phyloP scores from a whole-genome alignment of 2,329 filamentous ascomycete species.

The Colletotrichum abscissum region DNA sequence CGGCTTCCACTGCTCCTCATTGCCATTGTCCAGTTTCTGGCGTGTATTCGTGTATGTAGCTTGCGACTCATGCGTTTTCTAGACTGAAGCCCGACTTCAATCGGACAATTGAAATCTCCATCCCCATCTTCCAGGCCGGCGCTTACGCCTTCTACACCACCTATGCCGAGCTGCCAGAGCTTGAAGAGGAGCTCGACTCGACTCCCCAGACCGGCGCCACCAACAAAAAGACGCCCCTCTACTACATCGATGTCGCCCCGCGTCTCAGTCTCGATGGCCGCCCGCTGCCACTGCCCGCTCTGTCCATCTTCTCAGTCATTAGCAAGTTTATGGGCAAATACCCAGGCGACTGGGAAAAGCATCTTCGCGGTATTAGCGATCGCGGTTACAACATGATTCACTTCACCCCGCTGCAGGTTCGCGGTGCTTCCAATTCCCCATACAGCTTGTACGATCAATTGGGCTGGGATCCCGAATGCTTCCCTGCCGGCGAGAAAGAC shows the following conservation, averaged over 20 bases:
- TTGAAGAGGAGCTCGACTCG: slow-evolving; percentile 67
- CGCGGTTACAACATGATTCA: slow-evolving; percentile 99
- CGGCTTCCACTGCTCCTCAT: neutral
- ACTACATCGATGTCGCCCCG: slow-evolving; percentile 96
- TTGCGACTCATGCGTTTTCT: slow-evolving; percentile 7
- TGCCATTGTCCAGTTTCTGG: neutral
- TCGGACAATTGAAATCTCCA: slow-evolving; percentile 87
- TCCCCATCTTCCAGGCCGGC: slow-evolving; percentile 84
- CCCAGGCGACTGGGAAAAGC: slow-evolving; percentile 88
- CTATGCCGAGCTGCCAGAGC: slow-evolving; percentile 86
- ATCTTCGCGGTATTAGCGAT: slow-evolving; percentile 87
- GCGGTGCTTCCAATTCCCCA: slow-evolving; percentile 92
- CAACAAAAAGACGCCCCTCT: slow-evolving; percentile 77
- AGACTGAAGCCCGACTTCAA: slow-evolving; percentile 95
- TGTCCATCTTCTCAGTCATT: slow-evolving; percentile 93
- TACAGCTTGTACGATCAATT: slow-evolving; percentile 97
- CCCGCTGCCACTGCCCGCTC: slow-evolving; percentile 82
- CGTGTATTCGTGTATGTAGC: neutral
- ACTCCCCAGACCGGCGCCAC: slow-evolving; percentile 59
- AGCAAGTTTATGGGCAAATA: slow-evolving; percentile 99
- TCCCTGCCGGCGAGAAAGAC: slow-evolving; percentile 87
- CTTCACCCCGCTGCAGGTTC: slow-evolving; percentile 92
- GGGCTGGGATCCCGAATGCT: slow-evolving; percentile 82
- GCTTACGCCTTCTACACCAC: slow-evolving; percentile 96
- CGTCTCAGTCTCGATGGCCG: slow-evolving; percentile 78